These are phyloP conservation scores for Pythium myriotylum DNA, from an alignment of 352 stramenopile genomes.

Conservation along the genomic window DNA sequence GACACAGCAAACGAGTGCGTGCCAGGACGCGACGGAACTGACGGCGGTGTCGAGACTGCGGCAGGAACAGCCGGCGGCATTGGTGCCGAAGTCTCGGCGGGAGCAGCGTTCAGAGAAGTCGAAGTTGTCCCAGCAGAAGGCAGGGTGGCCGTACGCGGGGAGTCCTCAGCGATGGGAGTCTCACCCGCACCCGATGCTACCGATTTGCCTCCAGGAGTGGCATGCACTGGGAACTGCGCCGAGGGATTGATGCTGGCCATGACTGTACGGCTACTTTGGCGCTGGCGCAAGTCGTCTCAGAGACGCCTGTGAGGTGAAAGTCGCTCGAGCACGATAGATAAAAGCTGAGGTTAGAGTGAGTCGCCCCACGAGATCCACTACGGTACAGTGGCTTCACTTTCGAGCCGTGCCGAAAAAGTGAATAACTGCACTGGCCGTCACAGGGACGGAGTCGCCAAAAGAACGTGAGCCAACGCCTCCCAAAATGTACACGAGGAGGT, in stretches of 20 bases:
- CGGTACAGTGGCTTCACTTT: slow-evolving; percentile 17
- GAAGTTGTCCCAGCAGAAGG: neutral
- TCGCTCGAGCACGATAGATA: neutral
- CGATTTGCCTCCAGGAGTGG: slow-evolving; percentile 8
- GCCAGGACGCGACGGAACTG: slow-evolving; percentile 41
- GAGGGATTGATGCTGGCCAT: slow-evolving; percentile 33
- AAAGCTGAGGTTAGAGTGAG: neutral
- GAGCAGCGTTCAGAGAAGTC: neutral
- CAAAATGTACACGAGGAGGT: neutral
- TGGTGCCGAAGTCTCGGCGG: slow-evolving; percentile 3
- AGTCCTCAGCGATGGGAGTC: slow-evolving; percentile 18
- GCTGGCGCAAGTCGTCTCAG: neutral
- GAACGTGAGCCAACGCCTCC: neutral
- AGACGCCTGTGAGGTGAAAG: neutral
- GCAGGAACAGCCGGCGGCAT: slow-evolving; percentile 1
- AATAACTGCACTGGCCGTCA: slow-evolving; percentile 6
- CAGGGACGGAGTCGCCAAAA: neutral
- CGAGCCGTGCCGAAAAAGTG: neutral
- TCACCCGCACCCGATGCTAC: neutral
- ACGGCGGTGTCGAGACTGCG: neutral
- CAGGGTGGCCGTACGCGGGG: slow-evolving; percentile 20
- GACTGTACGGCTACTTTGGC: neutral
- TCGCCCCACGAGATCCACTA: slow-evolving; percentile 1
- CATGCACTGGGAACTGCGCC: slow-evolving; percentile 19
- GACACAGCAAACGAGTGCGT: slow-evolving; percentile 84